Evolutionary conservation across 352 stramenopile genomes (phyloP).

Genomic region (Hyaloperonospora arabidopsidis): DNA sequence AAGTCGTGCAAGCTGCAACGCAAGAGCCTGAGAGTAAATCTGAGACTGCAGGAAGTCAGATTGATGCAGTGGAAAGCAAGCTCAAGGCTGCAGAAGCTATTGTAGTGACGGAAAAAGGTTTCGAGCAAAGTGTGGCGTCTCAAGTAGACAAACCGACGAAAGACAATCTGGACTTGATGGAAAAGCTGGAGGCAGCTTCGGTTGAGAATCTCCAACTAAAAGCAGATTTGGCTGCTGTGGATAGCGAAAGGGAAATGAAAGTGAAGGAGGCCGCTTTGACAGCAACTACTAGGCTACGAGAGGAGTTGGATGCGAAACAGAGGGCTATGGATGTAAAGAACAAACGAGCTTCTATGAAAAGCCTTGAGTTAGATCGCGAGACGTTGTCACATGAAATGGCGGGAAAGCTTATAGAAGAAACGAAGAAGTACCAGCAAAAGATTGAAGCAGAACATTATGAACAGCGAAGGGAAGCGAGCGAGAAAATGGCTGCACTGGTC

Average conservation of each 20-base stretch:
- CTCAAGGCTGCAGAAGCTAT: constrained; percentile 8
- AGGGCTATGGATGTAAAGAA: constrained; percentile 14
- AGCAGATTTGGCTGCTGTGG: constrained; percentile 19
- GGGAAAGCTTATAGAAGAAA: constrained; percentile 23
- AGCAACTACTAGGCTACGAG: constrained; percentile 11
- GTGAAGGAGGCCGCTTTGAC: constrained; percentile 8
- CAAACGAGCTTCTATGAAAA: constrained; percentile 18
- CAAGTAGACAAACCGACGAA: constrained; percentile 19
- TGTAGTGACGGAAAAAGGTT: constrained; percentile 5
- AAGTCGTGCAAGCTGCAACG: constrained; percentile 6
- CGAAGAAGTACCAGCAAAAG: constrained; percentile 28
- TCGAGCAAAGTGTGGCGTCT: constrained; percentile 11
- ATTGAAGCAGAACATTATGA: constrained; percentile 31
- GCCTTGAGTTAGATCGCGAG: constrained; percentile 9
- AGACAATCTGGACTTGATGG: constrained; percentile 26
- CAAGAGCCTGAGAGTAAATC: constrained; percentile 16
- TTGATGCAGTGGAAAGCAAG: constrained; percentile 13
- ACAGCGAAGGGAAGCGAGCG: constrained; percentile 28
- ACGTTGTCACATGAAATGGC: constrained; percentile 14
- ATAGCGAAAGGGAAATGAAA: constrained; percentile 12
- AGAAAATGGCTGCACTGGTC: constrained; percentile 27
- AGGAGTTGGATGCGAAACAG: constrained; percentile 18
- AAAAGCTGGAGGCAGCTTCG: constrained; percentile 15
- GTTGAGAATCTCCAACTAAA: constrained; percentile 23
- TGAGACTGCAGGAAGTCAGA: constrained; percentile 5